Conservation (phyloP, 1,139 yeast genomes). For the Debaryomyces udenii region DNA sequence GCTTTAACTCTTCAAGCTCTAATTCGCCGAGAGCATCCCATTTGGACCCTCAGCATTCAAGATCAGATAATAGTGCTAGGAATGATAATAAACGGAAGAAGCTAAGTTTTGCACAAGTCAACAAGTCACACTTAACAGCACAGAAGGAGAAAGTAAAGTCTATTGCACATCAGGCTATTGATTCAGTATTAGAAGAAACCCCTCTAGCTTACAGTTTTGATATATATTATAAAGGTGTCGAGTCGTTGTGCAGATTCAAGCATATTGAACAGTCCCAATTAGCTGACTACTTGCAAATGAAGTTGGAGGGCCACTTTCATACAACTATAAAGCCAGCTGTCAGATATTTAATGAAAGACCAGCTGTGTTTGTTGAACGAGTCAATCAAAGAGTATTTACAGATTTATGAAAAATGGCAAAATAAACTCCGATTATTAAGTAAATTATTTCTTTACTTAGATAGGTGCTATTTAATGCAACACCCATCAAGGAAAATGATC, state of each 20-base stretch:
- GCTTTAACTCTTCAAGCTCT: conserved; percentile 2
- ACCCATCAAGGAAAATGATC: conserved; percentile 31
- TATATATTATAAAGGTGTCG: conserved; percentile 32
- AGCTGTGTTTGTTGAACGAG: conserved; percentile 5
- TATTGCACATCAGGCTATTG: conserved; percentile 20
- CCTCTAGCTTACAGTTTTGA: conserved; percentile 28
- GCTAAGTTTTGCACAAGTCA: conserved; percentile 2
- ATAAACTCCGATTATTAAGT: conserved; percentile 26
- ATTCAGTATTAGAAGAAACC: conserved; percentile 23
- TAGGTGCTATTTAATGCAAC: conserved; percentile 36
- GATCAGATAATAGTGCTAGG: conserved; percentile 8
- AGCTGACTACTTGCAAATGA: conserved; percentile 23
- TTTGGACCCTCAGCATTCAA: conserved; percentile 13
- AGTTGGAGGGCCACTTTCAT: conserved; percentile 23
- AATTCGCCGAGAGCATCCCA: conserved; percentile 14
- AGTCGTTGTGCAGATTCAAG: conserved; percentile 36
- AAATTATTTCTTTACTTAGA: conserved; percentile 42
- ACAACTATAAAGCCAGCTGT: conserved; percentile 13
- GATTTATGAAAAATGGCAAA: conserved; percentile 29
- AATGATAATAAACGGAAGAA: conserved; percentile 10
- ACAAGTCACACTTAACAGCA: conserved; percentile 4
- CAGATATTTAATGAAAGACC: conserved; percentile 2
- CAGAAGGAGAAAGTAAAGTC: conserved; percentile 11
- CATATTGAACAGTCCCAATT: conserved; percentile 37
- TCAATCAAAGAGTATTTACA: conserved; percentile 20